Evolutionary conservation across 2,329 filamentous ascomycete species (phyloP).

Genomic region (Didymella keratinophila): DNA sequence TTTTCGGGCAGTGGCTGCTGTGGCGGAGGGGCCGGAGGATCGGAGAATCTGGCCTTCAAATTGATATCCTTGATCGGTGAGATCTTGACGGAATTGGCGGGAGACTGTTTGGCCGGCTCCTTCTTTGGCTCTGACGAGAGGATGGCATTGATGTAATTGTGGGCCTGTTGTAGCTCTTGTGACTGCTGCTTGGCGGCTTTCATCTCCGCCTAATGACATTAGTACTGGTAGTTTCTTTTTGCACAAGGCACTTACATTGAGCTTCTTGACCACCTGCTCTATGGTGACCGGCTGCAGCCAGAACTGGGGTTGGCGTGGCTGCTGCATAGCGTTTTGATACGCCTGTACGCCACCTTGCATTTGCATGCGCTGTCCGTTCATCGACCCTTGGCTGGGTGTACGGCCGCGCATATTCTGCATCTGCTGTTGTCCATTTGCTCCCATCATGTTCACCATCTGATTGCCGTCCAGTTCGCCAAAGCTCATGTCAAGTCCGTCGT

Average conservation of each 20-base stretch:
- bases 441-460: slow-evolving; percentile 72
- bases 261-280: slow-evolving; percentile 89
- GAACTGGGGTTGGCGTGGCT: slow-evolving; percentile 79
- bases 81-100: slow-evolving; percentile 52
- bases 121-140: slow-evolving; percentile 73
- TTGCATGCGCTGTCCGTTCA: slow-evolving; percentile 69
- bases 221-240: slow-evolving; percentile 32
- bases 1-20: slow-evolving; percentile 94
- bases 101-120: slow-evolving; percentile 58
- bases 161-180: slow-evolving; percentile 82
- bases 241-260: slow-evolving; percentile 68
- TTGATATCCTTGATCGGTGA: slow-evolving; percentile 66
- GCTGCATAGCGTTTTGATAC: slow-evolving; percentile 67
- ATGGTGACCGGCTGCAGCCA: slow-evolving; percentile 90
- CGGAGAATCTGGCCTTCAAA: slow-evolving; percentile 83
- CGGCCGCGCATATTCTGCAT: slow-evolving; percentile 72
- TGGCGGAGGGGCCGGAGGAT: slow-evolving; percentile 90
- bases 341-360: slow-evolving; percentile 64
- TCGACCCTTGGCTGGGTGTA: slow-evolving; percentile 62
- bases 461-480: slow-evolving; percentile 88
- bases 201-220: slow-evolving; percentile 75
- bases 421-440: slow-evolving; percentile 71
- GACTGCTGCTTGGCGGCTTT: slow-evolving; percentile 87
- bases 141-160: slow-evolving; percentile 80
- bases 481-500: slow-evolving; percentile 84